Conservation (phyloP, 1,284 basidiomycete species). For the Cryptococcus amylolentus region DNA sequence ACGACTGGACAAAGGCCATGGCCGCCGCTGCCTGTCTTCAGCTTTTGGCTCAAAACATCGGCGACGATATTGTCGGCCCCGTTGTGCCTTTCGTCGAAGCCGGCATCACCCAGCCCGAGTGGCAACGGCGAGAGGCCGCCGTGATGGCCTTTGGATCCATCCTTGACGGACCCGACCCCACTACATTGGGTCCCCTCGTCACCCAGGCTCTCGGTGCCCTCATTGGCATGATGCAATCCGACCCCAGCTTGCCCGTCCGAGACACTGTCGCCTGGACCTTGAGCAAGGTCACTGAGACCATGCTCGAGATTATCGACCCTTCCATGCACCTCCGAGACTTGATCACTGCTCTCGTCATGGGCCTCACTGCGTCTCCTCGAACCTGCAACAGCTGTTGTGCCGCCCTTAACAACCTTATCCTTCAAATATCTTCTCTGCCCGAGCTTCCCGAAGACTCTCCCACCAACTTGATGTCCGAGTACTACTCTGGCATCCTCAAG, state of each 20-base stretch:
- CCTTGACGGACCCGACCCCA: slow-evolving; percentile 88
- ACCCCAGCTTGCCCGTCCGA: slow-evolving; percentile 80
- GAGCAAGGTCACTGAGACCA: slow-evolving; percentile 87
- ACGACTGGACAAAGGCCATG: slow-evolving; percentile 99
- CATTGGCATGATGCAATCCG: slow-evolving; percentile 86
- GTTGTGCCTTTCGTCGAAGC: slow-evolving; percentile 98
- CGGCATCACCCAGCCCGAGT: slow-evolving; percentile 81
- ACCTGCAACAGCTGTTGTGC: slow-evolving; percentile 95
- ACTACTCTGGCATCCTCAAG: slow-evolving; percentile 80
- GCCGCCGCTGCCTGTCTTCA: slow-evolving; percentile 91
- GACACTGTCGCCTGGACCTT: slow-evolving; percentile 98
- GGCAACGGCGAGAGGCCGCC: slow-evolving; percentile 94
- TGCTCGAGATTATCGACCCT: slow-evolving; percentile 81
- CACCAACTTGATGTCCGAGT: slow-evolving; percentile 70
- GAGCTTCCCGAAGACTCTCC: slow-evolving; percentile 53
- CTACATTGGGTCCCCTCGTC: slow-evolving; percentile 76
- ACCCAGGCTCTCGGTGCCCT: slow-evolving; percentile 90
- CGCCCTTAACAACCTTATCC: slow-evolving; percentile 91
- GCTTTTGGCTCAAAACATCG: slow-evolving; percentile 84
- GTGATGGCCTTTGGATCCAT: slow-evolving; percentile 99
- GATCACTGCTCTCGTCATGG: slow-evolving; percentile 76
- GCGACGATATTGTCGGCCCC: slow-evolving; percentile 83
- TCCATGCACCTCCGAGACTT: slow-evolving; percentile 83
- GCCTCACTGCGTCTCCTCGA: slow-evolving; percentile 65
- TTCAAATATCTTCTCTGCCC: slow-evolving; percentile 66